These are phyloP conservation scores for Pichia sp. DNA, from an alignment of 1,139 yeast genomes.

Conservation along the genomic window DNA sequence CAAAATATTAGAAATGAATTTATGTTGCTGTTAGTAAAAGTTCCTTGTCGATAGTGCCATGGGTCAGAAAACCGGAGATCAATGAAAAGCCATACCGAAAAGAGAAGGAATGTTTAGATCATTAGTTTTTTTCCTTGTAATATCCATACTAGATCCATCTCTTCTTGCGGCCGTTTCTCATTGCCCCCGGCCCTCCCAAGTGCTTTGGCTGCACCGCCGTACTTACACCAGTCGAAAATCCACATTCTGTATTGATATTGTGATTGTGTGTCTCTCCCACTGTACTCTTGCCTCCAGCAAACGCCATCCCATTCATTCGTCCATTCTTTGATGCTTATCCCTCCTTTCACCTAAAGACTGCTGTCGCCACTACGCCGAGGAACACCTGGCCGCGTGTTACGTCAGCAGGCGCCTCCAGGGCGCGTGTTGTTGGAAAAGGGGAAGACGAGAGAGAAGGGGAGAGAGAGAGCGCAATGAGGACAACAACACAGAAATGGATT, in stretches of 20 bases:
- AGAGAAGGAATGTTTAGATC: too few relatives aligned
- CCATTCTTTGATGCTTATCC: not conserved
- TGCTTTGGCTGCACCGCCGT: not conserved
- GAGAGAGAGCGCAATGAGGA: not conserved
- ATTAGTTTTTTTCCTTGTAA: too few relatives aligned
- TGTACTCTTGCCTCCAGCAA: too few relatives aligned
- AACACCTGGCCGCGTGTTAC: not conserved
- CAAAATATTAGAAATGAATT: not conserved
- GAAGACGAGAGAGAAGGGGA: not conserved
- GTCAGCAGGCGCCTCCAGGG: not conserved
- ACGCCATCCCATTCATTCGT: not conserved
- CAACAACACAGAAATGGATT: not conserved
- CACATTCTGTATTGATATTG: conserved; percentile 36
- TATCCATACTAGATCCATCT: not conserved
- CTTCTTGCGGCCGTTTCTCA: not conserved
- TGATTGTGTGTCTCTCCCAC: not conserved
- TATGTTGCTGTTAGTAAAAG: not conserved
- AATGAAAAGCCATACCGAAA: not conserved
- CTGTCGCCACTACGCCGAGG: not conserved
- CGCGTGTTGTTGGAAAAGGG: not conserved
- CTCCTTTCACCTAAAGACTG: not conserved
- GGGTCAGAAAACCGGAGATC: too few relatives aligned
- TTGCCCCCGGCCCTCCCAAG: not conserved
- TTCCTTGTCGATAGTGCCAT: not conserved
- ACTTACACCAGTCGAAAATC: conserved; percentile 56